Evolutionary conservation across 1,284 basidiomycete genomes (phyloP).

Genomic region (Naganishia albida): DNA sequence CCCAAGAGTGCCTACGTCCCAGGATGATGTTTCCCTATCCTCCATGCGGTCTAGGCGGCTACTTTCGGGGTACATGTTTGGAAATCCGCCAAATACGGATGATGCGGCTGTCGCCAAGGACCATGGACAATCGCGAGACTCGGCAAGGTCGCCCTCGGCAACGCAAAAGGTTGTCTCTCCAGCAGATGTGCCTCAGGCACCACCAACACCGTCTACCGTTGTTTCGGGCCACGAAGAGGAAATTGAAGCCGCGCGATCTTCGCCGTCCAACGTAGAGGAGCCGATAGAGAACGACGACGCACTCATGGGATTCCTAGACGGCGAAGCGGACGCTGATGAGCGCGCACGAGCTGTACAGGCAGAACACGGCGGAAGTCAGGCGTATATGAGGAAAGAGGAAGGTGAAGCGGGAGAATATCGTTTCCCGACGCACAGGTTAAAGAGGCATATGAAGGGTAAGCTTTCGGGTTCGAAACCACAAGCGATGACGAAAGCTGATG

Average conservation of each 20-base stretch:
- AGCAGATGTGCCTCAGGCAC: constrained; percentile 3
- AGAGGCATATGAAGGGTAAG: constrained; percentile 55
- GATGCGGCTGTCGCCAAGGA: constrained; percentile 2
- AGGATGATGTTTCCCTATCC: constrained; percentile 42
- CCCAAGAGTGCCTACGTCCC: constrained; percentile 10
- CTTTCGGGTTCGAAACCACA: constrained; percentile 7
- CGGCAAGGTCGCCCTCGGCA: neutral
- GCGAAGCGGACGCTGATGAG: constrained; percentile 52
- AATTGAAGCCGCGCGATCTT: constrained; percentile 3
- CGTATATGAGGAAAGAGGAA: constrained; percentile 44
- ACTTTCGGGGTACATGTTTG: constrained; percentile 51
- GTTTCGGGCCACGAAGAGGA: constrained; percentile 27
- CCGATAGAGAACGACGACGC: constrained; percentile 38
- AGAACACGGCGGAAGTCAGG: constrained; percentile 44
- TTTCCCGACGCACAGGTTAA: constrained; percentile 54
- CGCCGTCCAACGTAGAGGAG: constrained; percentile 8
- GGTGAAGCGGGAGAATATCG: constrained; percentile 45
- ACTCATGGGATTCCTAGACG: constrained; percentile 49
- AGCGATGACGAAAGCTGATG: neutral
- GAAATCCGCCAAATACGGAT: constrained; percentile 43
- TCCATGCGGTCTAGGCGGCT: constrained; percentile 45
- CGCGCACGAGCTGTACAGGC: constrained; percentile 42
- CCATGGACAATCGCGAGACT: no score
- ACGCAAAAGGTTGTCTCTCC: neutral
- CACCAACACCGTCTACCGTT: constrained; percentile 18